Conservation (phyloP, 495 filamentous ascomycete genomes). For the Cairneyella variabilis region DNA sequence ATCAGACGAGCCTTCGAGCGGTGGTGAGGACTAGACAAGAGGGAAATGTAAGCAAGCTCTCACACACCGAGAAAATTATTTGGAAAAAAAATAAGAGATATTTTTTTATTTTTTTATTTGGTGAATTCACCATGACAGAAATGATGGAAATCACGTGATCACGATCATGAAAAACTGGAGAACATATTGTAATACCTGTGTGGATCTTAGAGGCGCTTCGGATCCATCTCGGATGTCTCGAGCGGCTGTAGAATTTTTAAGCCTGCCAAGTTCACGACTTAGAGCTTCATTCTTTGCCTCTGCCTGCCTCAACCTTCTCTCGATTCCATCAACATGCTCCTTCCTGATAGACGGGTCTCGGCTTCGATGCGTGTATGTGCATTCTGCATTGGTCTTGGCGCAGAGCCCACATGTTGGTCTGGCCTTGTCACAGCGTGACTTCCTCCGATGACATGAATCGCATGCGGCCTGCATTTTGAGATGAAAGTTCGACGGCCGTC, state of each 20-base stretch:
- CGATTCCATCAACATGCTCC: constrained; percentile 21
- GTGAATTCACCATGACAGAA: too few species aligned
- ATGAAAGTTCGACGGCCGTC: too few species aligned
- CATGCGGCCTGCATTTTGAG: constrained; percentile 17
- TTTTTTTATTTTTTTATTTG: too few species aligned
- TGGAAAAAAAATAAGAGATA: too few species aligned
- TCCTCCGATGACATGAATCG: constrained; percentile 31
- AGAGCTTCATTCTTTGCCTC: constrained; percentile 21
- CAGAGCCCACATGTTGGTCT: constrained; percentile 31
- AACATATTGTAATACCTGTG: too few species aligned
- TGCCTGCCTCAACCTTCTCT: constrained; percentile 18
- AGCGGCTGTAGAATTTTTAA: too few species aligned
- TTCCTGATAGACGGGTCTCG: constrained; percentile 16
- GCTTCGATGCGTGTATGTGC: constrained; percentile 26
- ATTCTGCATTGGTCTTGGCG: constrained; percentile 17
- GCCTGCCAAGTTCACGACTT: constrained; percentile 6
- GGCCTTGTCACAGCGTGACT: constrained; percentile 34
- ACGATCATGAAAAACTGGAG: too few species aligned
- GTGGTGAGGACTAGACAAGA: not conserved
- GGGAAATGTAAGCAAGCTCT: not conserved
- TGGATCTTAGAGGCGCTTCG: too few species aligned
- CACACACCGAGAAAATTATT: too few species aligned
- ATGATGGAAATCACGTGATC: too few species aligned
- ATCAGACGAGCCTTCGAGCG: constrained; percentile 5
- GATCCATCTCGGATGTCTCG: too few species aligned